These are phyloP conservation scores for Xylariaceae sp. DNA, from an alignment of 2,329 filamentous ascomycete species.

Conservation along the genomic window DNA sequence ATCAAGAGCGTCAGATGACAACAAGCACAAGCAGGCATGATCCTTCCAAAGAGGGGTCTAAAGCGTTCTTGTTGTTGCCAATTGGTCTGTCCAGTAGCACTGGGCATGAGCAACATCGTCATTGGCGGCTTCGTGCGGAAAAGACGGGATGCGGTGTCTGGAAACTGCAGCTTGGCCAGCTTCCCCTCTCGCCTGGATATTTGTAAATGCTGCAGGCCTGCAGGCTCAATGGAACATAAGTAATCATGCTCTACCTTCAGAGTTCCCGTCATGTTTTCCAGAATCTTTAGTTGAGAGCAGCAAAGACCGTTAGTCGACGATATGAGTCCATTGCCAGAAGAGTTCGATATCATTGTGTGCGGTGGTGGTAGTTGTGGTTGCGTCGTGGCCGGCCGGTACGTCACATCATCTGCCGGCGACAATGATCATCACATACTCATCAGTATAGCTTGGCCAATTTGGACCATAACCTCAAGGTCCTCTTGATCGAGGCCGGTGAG, in stretches of 20 bases:
- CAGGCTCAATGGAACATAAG: constrained; percentile 23
- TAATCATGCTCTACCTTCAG: constrained; percentile 11
- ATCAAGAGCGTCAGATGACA: constrained; percentile 29
- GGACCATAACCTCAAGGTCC: constrained; percentile 69
- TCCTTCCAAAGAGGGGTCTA: constrained; percentile 16
- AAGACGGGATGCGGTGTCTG: constrained; percentile 6
- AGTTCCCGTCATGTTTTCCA: constrained; percentile 19
- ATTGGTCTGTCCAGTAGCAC: constrained; percentile 12
- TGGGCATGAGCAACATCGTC: constrained; percentile 7
- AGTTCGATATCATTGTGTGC: constrained; percentile 78
- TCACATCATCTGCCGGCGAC: constrained; percentile 4
- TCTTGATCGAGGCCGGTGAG: constrained; percentile 35
- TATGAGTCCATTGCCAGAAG: constrained; percentile 59
- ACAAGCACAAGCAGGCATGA: constrained; percentile 20
- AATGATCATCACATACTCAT: constrained; percentile 32
- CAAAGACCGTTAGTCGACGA: constrained; percentile 12
- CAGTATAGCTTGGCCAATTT: constrained; percentile 65
- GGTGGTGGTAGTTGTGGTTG: constrained; percentile 69
- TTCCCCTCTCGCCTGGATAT: constrained; percentile 26
- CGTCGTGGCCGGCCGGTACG: constrained; percentile 56
- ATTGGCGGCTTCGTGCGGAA: constrained; percentile 22
- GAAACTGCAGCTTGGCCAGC: constrained; percentile 12
- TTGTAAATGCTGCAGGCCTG: constrained; percentile 16
- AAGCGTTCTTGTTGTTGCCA: constrained; percentile 13
- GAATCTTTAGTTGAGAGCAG: constrained; percentile 16